Conservation (phyloP, 2,329 filamentous ascomycete species). For the Botrytis cinerea region DNA sequence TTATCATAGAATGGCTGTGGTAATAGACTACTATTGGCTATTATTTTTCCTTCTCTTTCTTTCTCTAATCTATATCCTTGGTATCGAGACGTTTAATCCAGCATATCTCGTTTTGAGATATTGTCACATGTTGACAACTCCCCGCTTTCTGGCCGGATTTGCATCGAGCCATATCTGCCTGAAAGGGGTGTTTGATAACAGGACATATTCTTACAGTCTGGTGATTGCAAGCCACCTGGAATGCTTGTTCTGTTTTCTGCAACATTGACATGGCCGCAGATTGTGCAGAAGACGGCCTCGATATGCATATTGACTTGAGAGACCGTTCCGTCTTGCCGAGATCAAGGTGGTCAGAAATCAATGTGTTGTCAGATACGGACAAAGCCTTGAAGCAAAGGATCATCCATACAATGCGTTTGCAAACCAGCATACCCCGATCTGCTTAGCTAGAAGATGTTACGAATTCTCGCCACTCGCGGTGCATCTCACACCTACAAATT, state of each 20-base stretch:
- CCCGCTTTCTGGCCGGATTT: conserved; percentile 19
- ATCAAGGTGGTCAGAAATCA: conserved; percentile 24
- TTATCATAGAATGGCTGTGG: conserved; percentile 4
- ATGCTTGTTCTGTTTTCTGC: conserved; percentile 33
- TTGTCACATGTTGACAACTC: conserved; percentile 26
- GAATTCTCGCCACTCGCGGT: conserved; percentile 32
- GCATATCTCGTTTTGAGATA: conserved; percentile 21
- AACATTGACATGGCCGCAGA: conserved; percentile 26
- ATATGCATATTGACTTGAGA: conserved; percentile 22
- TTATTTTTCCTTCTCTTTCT: conserved; percentile 16
- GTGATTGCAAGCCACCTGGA: conserved; percentile 35
- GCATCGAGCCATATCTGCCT: conserved; percentile 19
- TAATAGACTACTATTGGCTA: conserved; percentile 14
- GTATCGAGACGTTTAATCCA: conserved; percentile 18
- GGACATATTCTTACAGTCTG: conserved; percentile 33
- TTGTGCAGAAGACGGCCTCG: conserved; percentile 22
- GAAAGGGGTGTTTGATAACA: conserved; percentile 23
- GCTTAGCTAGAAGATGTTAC: conserved; percentile 24
- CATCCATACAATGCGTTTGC: conserved; percentile 23
- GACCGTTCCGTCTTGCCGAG: conserved; percentile 23
- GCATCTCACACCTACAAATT: conserved; percentile 26
- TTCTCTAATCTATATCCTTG: conserved; percentile 26
- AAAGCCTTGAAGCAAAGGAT: conserved; percentile 29
- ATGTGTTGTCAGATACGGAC: conserved; percentile 40
- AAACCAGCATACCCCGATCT: conserved; percentile 16